Evolutionary conservation across 2,329 filamentous ascomycete genomes (phyloP).

Genomic region (Trichoderma koningiopsis): DNA sequence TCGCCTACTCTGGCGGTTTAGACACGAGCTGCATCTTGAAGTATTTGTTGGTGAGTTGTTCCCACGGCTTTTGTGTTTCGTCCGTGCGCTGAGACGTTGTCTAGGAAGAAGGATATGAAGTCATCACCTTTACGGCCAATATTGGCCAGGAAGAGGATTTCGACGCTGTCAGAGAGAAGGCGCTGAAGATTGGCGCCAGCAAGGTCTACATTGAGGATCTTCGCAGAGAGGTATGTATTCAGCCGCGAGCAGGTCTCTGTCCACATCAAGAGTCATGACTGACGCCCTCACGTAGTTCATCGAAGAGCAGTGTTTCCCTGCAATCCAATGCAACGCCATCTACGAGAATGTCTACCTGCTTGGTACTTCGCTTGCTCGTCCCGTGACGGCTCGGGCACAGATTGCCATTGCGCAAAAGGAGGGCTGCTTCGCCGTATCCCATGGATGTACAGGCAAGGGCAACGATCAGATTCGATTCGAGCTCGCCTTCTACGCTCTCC

Average conservation of each 20-base stretch:
- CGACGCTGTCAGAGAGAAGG: conserved; percentile 1
- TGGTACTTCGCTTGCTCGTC: conserved; percentile 63
- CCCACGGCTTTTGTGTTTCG: not conserved
- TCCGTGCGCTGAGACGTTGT: not conserved
- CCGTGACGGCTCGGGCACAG: conserved; percentile 63
- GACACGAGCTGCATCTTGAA: conserved; percentile 8
- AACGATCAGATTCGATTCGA: conserved; percentile 35
- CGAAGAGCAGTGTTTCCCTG: conserved; percentile 4
- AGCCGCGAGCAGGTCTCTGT: not conserved
- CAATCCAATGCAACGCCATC: conserved; percentile 49
- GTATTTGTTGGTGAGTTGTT: not conserved
- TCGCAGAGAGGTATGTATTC: not conserved
- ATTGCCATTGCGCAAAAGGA: conserved; percentile 41
- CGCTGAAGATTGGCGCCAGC: conserved; percentile 11
- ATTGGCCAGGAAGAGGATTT: conserved; percentile 12
- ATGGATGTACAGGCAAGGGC: conserved; percentile 4
- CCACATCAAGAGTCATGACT: not conserved
- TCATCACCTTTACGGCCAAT: conserved; percentile 6
- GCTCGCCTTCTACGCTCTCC: conserved; percentile 42
- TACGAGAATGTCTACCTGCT: conserved; percentile 57
- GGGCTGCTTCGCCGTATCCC: conserved; percentile 42
- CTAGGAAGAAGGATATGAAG: conserved; percentile 3
- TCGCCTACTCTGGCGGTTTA: conserved; percentile 9
- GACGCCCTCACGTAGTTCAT: not conserved
- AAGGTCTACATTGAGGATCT: conserved; percentile 11